Evolutionary conservation across 2,329 filamentous ascomycete genomes (phyloP).

Genomic region (Cytospora mali): DNA sequence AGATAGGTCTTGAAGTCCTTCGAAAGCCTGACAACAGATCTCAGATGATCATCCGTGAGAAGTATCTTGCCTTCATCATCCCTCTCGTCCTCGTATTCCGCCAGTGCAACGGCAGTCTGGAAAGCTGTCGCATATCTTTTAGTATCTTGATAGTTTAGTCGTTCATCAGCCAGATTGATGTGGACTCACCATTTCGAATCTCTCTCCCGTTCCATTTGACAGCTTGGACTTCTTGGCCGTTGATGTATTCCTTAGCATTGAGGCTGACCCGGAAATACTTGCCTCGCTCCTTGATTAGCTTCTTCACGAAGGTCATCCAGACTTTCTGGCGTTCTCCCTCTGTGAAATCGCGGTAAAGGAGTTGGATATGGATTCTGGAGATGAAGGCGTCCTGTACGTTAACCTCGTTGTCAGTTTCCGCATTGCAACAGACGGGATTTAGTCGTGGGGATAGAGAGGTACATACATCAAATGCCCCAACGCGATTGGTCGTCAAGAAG

Average conservation of each 20-base stretch:
- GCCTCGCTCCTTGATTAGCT: constrained; percentile 33
- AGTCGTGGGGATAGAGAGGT: not conserved
- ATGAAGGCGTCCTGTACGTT: constrained; percentile 35
- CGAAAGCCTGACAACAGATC: constrained; percentile 32
- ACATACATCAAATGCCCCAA: constrained; percentile 34
- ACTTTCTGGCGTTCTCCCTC: constrained; percentile 33
- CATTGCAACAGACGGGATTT: too few species aligned
- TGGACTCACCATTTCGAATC: constrained; percentile 6
- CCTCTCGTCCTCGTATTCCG: constrained; percentile 20
- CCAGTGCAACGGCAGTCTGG: constrained; percentile 13
- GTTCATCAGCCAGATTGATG: rapidly evolving
- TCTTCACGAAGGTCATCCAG: constrained; percentile 37
- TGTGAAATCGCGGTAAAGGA: constrained; percentile 35
- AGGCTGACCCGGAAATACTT: constrained; percentile 32
- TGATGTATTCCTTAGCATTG: constrained; percentile 30
- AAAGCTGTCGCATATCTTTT: not conserved
- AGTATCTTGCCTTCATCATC: constrained; percentile 28
- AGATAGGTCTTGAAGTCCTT: constrained; percentile 29
- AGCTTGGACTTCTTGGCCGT: constrained; percentile 29
- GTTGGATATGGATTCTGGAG: constrained; percentile 37
- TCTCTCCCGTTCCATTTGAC: constrained; percentile 24
- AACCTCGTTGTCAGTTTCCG: not conserved
- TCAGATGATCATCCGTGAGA: constrained; percentile 32
- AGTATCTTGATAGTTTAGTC: not conserved
- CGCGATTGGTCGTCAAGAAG: constrained; percentile 37